Percentiles rank a stretch among this genome's conserved stretches.
Conservation (phyloP, 1,139 yeast genomes). For the Pichia terricola region DNA sequence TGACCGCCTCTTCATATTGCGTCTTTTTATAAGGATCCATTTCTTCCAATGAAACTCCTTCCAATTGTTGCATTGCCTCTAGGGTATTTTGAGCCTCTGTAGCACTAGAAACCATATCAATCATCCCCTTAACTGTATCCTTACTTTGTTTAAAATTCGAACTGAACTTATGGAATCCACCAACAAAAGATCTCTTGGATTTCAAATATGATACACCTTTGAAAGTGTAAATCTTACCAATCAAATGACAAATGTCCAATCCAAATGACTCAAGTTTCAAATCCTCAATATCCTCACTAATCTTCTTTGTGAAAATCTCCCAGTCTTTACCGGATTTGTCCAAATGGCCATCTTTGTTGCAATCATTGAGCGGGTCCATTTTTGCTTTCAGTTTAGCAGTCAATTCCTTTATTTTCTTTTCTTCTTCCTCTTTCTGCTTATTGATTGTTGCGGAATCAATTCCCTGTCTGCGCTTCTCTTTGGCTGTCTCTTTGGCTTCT, state of each 20-base stretch:
- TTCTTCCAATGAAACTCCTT: conserved; percentile 39
- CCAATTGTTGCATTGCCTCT: conserved; percentile 70
- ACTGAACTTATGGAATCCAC: conserved; percentile 62
- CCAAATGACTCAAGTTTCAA: conserved; percentile 94
- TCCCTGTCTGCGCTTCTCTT: conserved; percentile 37
- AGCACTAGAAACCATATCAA: conserved; percentile 77
- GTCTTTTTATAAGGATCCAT: conserved; percentile 43
- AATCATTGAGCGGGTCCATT: conserved; percentile 31
- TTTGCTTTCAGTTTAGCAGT: conserved; percentile 36
- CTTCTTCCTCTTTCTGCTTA: conserved; percentile 46
- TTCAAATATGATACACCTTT: conserved; percentile 52
- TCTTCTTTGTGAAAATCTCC: conserved; percentile 30
- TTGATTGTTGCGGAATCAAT: conserved; percentile 42
- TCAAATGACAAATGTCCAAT: conserved; percentile 69
- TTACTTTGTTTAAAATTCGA: conserved; percentile 82
- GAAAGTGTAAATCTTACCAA: conserved; percentile 68
- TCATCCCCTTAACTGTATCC: conserved; percentile 74
- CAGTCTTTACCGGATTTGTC: conserved; percentile 22
- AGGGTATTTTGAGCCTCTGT: conserved; percentile 84
- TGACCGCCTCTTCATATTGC: conserved; percentile 55
- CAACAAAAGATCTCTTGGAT: conserved; percentile 77
- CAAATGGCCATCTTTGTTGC: conserved; percentile 24
- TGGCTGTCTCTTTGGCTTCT: conserved; percentile 19
- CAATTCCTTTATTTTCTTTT: conserved; percentile 46
- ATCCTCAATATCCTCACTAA: conserved; percentile 56